Conservation (phyloP, 108 stramenopile species). For the Skeletonema grethae region DNA sequence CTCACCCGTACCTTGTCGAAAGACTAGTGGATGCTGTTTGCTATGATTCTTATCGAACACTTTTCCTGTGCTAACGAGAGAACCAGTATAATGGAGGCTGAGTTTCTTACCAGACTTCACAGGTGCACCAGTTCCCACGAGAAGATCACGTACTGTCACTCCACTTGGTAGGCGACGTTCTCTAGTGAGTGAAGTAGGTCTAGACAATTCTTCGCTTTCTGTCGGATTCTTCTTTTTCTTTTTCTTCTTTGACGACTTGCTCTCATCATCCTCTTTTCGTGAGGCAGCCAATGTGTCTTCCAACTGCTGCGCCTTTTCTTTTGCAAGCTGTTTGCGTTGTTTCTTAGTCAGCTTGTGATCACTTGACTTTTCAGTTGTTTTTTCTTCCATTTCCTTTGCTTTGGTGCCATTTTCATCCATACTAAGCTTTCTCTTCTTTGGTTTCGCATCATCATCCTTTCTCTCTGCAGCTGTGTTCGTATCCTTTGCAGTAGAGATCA, state of each 20-base stretch:
- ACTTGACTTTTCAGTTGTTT: slow-evolving; percentile 1
- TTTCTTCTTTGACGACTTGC: slow-evolving; percentile 7
- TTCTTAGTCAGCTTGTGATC: slow-evolving; percentile 42
- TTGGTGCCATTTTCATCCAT: not conserved
- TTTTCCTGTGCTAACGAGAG: slow-evolving; percentile 44
- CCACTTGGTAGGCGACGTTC: slow-evolving; percentile 51
- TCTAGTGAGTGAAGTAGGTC: slow-evolving; percentile 43
- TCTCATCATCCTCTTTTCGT: slow-evolving; percentile 11
- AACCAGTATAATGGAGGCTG: slow-evolving; percentile 51
- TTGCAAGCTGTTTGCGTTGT: slow-evolving; percentile 51
- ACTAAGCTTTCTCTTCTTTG: slow-evolving; percentile 3
- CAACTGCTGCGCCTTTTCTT: slow-evolving; percentile 52
- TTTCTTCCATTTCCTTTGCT: not conserved
- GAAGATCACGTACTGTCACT: slow-evolving; percentile 46
- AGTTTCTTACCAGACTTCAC: slow-evolving; percentile 48
- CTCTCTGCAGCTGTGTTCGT: no score
- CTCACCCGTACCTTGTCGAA: slow-evolving; percentile 57
- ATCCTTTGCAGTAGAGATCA: not conserved
- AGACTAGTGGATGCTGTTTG: slow-evolving; percentile 48
- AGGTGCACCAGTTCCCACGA: slow-evolving; percentile 49
- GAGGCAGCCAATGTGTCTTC: slow-evolving; percentile 37
- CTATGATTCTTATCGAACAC: slow-evolving; percentile 58
- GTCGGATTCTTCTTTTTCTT: slow-evolving; percentile 23
- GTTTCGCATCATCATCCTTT: not conserved
- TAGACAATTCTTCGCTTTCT: slow-evolving; percentile 19